These are phyloP conservation scores for Aspergillus phoenicis DNA, from an alignment of 2,329 filamentous ascomycete genomes.

Conservation along the genomic window DNA sequence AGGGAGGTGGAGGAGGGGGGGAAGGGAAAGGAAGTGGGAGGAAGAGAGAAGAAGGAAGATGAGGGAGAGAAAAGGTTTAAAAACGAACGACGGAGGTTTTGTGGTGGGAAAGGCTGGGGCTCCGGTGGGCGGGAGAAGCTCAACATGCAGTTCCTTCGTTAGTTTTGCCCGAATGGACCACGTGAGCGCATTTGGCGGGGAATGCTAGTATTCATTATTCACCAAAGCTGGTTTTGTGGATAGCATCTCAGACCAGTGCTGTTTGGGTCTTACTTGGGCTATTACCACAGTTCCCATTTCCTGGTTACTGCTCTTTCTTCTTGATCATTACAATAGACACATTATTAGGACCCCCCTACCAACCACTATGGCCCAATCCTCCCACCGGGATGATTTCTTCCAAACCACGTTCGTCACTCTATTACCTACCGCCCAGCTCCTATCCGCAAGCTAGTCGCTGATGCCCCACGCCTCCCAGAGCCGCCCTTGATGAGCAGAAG, in stretches of 20 bases:
- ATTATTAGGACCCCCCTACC: neutral
- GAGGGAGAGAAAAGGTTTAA: constrained; percentile 31
- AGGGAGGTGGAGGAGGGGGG: constrained; percentile 24
- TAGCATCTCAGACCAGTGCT: neutral
- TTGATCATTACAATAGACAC: neutral
- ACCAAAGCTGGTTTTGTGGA: neutral
- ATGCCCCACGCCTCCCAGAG: constrained; percentile 35
- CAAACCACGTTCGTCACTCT: constrained; percentile 73
- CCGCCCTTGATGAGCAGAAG: constrained; percentile 52
- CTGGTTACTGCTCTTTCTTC: neutral
- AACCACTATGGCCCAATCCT: constrained; percentile 63
- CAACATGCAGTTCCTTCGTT: constrained; percentile 30
- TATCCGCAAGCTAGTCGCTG: constrained; percentile 14
- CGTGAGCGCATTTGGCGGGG: neutral
- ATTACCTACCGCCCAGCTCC: constrained; percentile 2
- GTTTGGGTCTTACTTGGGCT: neutral
- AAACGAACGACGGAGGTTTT: constrained; percentile 20
- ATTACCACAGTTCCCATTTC: neutral
- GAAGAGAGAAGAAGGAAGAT: constrained; percentile 28
- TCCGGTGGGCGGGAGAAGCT: constrained; percentile 39
- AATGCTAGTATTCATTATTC: neutral
- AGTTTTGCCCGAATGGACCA: constrained; percentile 14
- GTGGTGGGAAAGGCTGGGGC: constrained; percentile 33
- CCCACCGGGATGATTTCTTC: constrained; percentile 82
- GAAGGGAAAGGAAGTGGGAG: constrained; percentile 28